Conservation (phyloP, 192 early-diverging fungal genomes). For the Umbelopsis sp. region DNA sequence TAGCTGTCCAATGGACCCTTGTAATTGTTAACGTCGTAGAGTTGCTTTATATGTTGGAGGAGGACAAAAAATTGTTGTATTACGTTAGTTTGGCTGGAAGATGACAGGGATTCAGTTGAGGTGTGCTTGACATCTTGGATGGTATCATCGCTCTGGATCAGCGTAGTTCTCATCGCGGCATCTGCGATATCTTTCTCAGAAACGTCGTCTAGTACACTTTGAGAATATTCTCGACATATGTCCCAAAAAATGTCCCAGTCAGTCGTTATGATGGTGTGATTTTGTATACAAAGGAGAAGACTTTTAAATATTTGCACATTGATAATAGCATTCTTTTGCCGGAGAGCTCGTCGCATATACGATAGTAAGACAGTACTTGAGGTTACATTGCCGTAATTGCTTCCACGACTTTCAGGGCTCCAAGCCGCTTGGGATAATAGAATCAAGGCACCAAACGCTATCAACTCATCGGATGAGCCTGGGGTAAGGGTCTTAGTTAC, state of each 20-base stretch:
- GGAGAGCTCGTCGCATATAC: constrained; percentile 30
- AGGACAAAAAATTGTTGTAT: not conserved
- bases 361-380: constrained; percentile 32
- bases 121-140: not conserved
- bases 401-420: constrained; percentile 33
- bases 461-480: constrained; percentile 14
- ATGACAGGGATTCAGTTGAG: not conserved
- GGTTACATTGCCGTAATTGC: constrained; percentile 19
- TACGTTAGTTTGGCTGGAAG: not conserved
- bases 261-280: constrained; percentile 23
- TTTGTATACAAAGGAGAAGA: constrained; percentile 17
- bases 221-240: constrained; percentile 21
- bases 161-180: not conserved
- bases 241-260: constrained; percentile 43
- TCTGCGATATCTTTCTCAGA: not conserved
- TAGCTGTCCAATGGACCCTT: constrained; percentile 45
- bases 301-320: constrained; percentile 25
- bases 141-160: not conserved
- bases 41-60: not conserved
- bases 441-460: constrained; percentile 58
- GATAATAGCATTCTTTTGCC: constrained; percentile 14
- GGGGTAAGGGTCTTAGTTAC: constrained; percentile 28
- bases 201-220: not conserved
- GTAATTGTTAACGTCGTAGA: constrained; percentile 10
- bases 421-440: constrained; percentile 59